A percentile compares a stretch with the other conserved stretches of the same genome.
Conservation (phyloP, 805 yeast species). For the Sugiyamaella marilandica region DNA sequence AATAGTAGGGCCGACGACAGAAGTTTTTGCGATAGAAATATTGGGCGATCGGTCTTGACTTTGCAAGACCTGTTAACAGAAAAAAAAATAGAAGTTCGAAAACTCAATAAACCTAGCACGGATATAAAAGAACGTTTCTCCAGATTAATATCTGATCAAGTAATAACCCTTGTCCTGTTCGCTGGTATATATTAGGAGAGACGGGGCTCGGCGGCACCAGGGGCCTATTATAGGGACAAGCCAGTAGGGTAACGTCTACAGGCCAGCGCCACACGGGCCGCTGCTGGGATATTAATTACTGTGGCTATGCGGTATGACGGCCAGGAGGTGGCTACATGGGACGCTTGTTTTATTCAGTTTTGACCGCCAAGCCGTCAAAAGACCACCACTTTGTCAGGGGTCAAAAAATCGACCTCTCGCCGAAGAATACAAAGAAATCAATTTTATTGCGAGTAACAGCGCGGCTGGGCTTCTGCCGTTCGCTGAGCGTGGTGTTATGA, state of each 20-base stretch:
- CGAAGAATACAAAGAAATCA: not conserved
- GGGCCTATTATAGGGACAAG: not conserved
- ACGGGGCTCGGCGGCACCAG: not conserved
- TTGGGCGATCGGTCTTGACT: constrained; percentile 8
- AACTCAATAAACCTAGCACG: too few species aligned
- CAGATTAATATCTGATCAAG: not conserved
- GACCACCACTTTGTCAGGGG: not conserved
- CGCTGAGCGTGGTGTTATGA: not conserved
- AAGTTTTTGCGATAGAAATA: constrained; percentile 9
- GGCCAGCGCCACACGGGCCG: not conserved
- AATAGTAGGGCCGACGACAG: constrained; percentile 4
- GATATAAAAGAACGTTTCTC: too few species aligned
- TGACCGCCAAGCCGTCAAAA: not conserved
- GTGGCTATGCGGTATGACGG: not conserved
- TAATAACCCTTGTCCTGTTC: not conserved
- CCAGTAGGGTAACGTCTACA: not conserved
- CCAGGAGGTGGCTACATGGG: not conserved
- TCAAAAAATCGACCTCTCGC: not conserved
- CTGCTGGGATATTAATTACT: constrained; percentile 4
- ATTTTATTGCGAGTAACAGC: not conserved
- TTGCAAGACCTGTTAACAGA: not conserved
- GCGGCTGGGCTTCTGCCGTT: not conserved
- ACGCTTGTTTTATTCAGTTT: not conserved
- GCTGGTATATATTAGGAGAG: not conserved
- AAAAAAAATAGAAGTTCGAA: not conserved